phyloP scores from a whole-genome alignment of 2,329 filamentous ascomycete species.

The Lecanoromycetidae sp. region DNA sequence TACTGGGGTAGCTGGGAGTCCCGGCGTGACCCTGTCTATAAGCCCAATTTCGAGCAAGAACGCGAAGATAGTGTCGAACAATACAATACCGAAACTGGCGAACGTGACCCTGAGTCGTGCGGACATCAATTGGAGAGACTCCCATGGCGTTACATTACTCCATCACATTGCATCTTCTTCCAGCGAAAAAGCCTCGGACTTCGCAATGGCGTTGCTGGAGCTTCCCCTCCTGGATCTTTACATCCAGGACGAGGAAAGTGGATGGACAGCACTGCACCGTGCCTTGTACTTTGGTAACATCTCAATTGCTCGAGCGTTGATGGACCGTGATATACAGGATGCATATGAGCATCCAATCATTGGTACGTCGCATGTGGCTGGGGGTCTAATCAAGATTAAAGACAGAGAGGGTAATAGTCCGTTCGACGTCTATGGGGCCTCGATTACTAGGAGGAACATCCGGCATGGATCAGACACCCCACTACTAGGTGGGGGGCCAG shows the following conservation, averaged over 20 bases:
- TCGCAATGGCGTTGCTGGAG: conserved; percentile 67
- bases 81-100: conserved; percentile 15
- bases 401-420: conserved; percentile 91
- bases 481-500: conserved; percentile 16
- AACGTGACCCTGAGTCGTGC: conserved; percentile 39
- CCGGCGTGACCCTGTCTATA: conserved; percentile 34
- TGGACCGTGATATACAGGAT: conserved; percentile 64
- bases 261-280: conserved; percentile 89
- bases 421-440: conserved; percentile 82
- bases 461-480: conserved; percentile 25
- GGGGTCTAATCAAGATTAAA: conserved; percentile 82
- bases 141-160: conserved; percentile 68
- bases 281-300: conserved; percentile 85
- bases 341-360: conserved; percentile 49
- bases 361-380: conserved; percentile 48
- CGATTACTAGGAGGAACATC: conserved; percentile 66
- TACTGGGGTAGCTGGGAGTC: conserved; percentile 20
- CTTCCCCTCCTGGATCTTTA: conserved; percentile 79
- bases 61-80: conserved; percentile 8
- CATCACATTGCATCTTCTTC: conserved; percentile 72
- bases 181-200: conserved; percentile 55
- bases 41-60: conserved; percentile 28
- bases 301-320: conserved; percentile 67
- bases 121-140: conserved; percentile 77
- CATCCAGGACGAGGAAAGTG: conserved; percentile 76